phyloP scores from a whole-genome alignment of 495 filamentous ascomycete genomes.

The Darksidea phi region DNA sequence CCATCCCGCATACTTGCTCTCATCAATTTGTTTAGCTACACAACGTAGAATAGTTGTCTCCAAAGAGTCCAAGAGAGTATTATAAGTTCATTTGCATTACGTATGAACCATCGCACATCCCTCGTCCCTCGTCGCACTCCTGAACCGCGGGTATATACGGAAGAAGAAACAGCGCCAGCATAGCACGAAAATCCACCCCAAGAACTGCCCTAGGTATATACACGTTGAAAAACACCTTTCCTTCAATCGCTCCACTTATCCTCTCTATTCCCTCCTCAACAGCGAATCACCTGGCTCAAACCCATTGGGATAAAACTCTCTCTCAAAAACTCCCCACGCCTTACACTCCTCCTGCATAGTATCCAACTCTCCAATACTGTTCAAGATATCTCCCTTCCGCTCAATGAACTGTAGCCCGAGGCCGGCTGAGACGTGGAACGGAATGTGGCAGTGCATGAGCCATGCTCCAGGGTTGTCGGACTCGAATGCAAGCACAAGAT shows the following conservation, averaged over 20 bases:
- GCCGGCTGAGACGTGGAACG: slow-evolving; percentile 42
- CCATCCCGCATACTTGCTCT: too few relatives aligned
- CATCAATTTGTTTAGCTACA: too few relatives aligned
- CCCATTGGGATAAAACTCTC: slow-evolving; percentile 12
- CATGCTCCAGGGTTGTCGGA: slow-evolving; percentile 44
- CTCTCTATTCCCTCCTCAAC: not conserved
- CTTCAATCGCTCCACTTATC: not conserved
- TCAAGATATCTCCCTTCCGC: slow-evolving; percentile 27
- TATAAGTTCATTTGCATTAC: too few relatives aligned
- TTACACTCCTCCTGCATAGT: slow-evolving; percentile 27
- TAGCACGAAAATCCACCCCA: too few relatives aligned
- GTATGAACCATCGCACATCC: too few relatives aligned
- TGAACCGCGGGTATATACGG: too few relatives aligned
- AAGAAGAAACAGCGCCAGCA: too few relatives aligned
- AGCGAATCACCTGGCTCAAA: slow-evolving; percentile 18
- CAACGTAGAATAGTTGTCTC: too few relatives aligned
- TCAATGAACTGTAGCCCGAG: slow-evolving; percentile 43
- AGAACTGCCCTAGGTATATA: too few relatives aligned
- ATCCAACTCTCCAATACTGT: slow-evolving; percentile 14
- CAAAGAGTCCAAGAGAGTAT: too few relatives aligned
- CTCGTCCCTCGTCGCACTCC: too few relatives aligned
- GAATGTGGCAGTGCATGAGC: slow-evolving; percentile 44
- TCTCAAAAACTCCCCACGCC: slow-evolving; percentile 5
- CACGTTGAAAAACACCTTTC: too few relatives aligned
- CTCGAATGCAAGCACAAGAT: slow-evolving; percentile 42